A percentile compares a stretch with the other conserved stretches of the same genome.
phyloP scores from a whole-genome alignment of 2,329 filamentous ascomycete genomes.

The Beauveria caledonica region DNA sequence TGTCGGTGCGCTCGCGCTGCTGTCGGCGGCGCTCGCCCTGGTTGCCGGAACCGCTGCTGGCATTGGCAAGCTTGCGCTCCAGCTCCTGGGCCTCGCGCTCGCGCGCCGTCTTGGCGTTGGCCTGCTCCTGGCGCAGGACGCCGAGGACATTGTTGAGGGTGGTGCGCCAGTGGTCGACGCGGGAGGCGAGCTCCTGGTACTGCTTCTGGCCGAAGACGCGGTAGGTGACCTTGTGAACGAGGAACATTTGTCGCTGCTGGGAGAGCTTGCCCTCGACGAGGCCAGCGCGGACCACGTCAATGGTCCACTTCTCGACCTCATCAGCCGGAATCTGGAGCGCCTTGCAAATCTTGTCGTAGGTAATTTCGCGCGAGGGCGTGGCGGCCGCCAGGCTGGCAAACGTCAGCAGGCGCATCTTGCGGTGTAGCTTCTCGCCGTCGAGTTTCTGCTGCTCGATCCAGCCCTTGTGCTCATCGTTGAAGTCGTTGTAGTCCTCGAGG shows the following conservation, averaged over 20 bases:
- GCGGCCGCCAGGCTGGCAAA: conserved; percentile 83
- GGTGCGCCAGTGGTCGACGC: conserved; percentile 84
- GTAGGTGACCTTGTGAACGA: conserved; percentile 94
- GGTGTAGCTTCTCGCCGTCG: conserved; percentile 67
- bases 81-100: conserved; percentile 68
- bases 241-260: conserved; percentile 85
- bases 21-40: conserved; percentile 25
- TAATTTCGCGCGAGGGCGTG: conserved; percentile 75
- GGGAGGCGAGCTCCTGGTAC: conserved; percentile 88
- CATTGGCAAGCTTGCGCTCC: conserved; percentile 55
- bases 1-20: conserved; percentile 42
- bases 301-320: conserved; percentile 97
- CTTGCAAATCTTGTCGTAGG: conserved; percentile 77
- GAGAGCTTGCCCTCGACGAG: conserved; percentile 95
- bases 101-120: conserved; percentile 66
- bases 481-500: conserved; percentile 92
- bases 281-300: conserved; percentile 92
- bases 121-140: conserved; percentile 73
- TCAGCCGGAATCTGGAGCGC: conserved; percentile 73
- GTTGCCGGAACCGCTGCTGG: conserved; percentile 26
- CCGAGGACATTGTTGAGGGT: conserved; percentile 71
- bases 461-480: conserved; percentile 81
- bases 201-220: conserved; percentile 96
- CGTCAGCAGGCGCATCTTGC: conserved; percentile 94
- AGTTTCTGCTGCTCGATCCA: conserved; percentile 72